Percentiles rank a stretch among this genome's conserved stretches.
Conservation (phyloP, 2,329 filamentous ascomycete species). For the Akanthomyces lecanii region DNA sequence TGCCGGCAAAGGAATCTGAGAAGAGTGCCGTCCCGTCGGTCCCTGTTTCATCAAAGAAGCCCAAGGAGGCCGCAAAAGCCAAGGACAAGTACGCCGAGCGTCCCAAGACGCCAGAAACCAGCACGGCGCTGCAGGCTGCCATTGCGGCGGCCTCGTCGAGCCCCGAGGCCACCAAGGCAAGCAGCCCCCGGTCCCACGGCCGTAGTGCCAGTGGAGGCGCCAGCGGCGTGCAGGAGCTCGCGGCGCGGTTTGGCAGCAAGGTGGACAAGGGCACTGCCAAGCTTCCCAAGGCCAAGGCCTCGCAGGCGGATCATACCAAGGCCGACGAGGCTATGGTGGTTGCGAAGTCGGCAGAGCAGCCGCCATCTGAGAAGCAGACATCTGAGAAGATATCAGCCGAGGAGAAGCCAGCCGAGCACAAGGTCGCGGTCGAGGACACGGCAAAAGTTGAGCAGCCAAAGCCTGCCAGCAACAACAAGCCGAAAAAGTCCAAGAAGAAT, state of each 20-base stretch:
- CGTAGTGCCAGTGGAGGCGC: no score
- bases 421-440: neutral
- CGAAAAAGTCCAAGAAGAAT: conserved; percentile 11
- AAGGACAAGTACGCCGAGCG: neutral
- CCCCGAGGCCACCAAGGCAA: neutral
- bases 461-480: neutral
- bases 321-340: neutral
- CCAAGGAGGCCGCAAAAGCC: neutral
- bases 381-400: neutral
- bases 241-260: conserved; percentile 6
- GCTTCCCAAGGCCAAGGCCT: neutral
- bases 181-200: neutral
- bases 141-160: neutral
- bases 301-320: neutral
- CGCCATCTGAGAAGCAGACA: no score
- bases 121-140: conserved; percentile 10
- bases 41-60: neutral
- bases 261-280: neutral
- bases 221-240: conserved; percentile 3
- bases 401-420: neutral
- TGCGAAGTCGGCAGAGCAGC: neutral
- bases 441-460: neutral
- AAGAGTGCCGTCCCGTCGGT: neutral
- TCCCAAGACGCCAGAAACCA: neutral
- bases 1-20: neutral